Percentiles rank a stretch among this genome's conserved stretches.
Conservation (phyloP, 169 alveolate genomes). For the Plasmodium gaboni region DNA sequence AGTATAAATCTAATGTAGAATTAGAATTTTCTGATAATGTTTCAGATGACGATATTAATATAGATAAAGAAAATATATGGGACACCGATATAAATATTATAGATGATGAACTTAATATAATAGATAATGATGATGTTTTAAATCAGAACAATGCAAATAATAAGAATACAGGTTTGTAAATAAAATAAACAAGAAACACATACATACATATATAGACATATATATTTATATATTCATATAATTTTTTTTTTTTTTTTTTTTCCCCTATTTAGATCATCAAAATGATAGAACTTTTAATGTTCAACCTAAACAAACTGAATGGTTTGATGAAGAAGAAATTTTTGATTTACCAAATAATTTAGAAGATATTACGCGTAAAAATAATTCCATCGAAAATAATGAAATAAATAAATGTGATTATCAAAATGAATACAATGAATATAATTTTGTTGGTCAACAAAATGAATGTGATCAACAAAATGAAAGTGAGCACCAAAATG, state of each 20-base stretch:
- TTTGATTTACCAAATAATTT: no score
- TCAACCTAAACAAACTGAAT: no score
- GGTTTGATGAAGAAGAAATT: no score
- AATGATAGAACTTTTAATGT: no score
- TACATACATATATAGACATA: neutral
- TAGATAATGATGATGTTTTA: conserved; percentile 9
- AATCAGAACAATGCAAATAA: neutral
- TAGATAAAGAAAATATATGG: conserved; percentile 59
- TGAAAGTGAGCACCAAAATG: no score
- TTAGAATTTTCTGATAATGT: conserved; percentile 34
- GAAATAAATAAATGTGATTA: no score
- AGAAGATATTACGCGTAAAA: no score
- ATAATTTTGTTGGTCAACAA: no score
- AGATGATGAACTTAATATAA: conserved; percentile 43
- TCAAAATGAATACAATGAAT: no score
- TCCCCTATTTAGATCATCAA: no score
- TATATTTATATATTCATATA: neutral
- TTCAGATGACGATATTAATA: conserved; percentile 34
- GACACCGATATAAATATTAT: conserved; percentile 28
- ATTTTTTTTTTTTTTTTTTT: neutral
- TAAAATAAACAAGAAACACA: neutral
- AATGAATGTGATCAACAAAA: no score
- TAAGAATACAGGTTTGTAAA: conserved; percentile 11
- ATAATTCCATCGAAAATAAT: no score
- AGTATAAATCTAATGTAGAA: neutral